Conservation (phyloP, 129 eudicot species). For the Smallanthus sonchifolius region DNA sequence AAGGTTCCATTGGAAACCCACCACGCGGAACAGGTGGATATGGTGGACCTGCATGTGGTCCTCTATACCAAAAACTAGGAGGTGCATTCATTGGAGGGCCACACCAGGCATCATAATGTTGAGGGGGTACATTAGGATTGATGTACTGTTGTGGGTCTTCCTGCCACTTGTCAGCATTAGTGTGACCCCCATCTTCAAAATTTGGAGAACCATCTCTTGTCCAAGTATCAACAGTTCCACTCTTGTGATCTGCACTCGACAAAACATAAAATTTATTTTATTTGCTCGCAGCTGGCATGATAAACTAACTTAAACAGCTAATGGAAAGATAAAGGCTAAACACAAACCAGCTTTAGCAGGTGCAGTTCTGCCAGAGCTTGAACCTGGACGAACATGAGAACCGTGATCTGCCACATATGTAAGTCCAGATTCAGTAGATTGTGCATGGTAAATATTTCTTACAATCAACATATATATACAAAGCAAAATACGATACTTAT, state of each 20-base stretch:
- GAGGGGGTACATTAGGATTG: slow-evolving; percentile 69
- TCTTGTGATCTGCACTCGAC: slow-evolving; percentile 43
- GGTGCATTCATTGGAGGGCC: slow-evolving; percentile 89
- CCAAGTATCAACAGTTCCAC: slow-evolving; percentile 57
- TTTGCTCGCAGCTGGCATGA: neutral
- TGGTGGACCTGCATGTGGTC: slow-evolving; percentile 71
- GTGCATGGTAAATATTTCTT: neutral
- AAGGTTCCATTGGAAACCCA: slow-evolving; percentile 86
- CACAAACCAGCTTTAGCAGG: slow-evolving; percentile 40
- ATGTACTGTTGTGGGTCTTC: slow-evolving; percentile 63
- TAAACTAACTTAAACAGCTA: neutral
- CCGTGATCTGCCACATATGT: slow-evolving; percentile 43
- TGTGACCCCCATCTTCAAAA: neutral
- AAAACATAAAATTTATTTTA: slow-evolving; percentile 1
- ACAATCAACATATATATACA: neutral
- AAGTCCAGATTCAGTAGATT: slow-evolving; percentile 18
- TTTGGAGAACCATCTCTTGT: slow-evolving; percentile 52
- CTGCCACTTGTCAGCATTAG: slow-evolving; percentile 65
- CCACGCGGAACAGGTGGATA: slow-evolving; percentile 75
- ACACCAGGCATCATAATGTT: slow-evolving; percentile 86
- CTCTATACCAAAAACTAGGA: slow-evolving; percentile 80
- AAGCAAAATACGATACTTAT: neutral
- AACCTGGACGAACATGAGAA: slow-evolving; percentile 57
- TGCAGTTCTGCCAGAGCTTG: slow-evolving; percentile 57
- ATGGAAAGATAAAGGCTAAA: neutral